A percentile compares a stretch with the other conserved stretches of the same genome.
phyloP scores from a whole-genome alignment of 1,284 basidiomycete species.

The Cystobasidium slooffiae region DNA sequence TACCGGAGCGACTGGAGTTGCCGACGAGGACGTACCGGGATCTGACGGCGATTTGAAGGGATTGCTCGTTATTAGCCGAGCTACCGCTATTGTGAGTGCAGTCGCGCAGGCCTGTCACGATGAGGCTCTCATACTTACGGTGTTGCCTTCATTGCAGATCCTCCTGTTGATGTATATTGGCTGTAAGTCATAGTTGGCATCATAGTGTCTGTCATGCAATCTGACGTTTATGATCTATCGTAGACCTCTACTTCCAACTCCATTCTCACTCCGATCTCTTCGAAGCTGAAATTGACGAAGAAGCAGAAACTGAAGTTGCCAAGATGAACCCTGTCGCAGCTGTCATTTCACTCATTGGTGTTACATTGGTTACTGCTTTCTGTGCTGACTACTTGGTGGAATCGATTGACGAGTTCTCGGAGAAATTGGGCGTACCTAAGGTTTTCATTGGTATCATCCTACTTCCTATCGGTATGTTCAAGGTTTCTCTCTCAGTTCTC shows the following conservation, averaged over 20 bases:
- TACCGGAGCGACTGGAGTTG: slow-evolving; percentile 3
- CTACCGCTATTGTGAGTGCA: slow-evolving; percentile 68
- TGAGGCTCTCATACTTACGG: not conserved
- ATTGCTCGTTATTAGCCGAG: slow-evolving; percentile 76
- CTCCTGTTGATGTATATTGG: slow-evolving; percentile 79
- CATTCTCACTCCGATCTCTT: slow-evolving; percentile 63
- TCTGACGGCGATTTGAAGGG: slow-evolving; percentile 57
- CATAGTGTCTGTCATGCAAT: not conserved
- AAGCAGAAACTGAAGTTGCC: slow-evolving; percentile 63
- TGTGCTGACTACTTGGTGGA: slow-evolving; percentile 80
- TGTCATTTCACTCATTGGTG: slow-evolving; percentile 60
- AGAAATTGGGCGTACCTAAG: slow-evolving; percentile 78
- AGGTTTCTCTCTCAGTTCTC: slow-evolving; percentile 50
- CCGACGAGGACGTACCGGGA: slow-evolving; percentile 6
- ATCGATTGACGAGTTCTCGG: slow-evolving; percentile 85
- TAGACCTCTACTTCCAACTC: slow-evolving; percentile 61
- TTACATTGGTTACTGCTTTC: slow-evolving; percentile 82
- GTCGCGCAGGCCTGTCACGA: not conserved
- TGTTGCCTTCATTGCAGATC: slow-evolving; percentile 56
- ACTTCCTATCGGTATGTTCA: slow-evolving; percentile 68
- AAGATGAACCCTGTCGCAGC: slow-evolving; percentile 74
- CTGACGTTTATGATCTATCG: slow-evolving; percentile 32
- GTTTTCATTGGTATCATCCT: slow-evolving; percentile 76
- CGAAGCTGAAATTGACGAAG: slow-evolving; percentile 60
- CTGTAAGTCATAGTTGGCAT: slow-evolving; percentile 56